Percentiles rank a stretch among this genome's conserved stretches.
These are phyloP conservation scores for Mycena sp. DNA, from an alignment of 1,284 basidiomycete genomes.

Conservation along the genomic window DNA sequence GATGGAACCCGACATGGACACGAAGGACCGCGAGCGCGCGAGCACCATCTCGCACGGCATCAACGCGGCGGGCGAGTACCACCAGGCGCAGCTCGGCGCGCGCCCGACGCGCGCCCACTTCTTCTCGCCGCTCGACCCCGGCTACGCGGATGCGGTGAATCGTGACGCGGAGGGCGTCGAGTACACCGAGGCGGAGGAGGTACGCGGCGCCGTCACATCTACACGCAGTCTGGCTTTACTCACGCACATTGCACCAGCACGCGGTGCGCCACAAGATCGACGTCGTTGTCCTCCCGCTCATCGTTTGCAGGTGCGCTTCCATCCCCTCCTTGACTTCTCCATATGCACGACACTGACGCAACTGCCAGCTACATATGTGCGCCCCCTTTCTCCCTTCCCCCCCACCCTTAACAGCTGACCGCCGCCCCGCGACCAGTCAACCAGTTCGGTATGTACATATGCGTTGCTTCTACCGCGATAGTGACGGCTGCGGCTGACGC, in stretches of 20 bases:
- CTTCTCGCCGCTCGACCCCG: slow-evolving; percentile 55
- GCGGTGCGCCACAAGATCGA: slow-evolving; percentile 59
- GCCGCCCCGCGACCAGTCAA: too few relatives aligned
- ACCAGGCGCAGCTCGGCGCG: slow-evolving; percentile 45
- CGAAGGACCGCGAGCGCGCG: slow-evolving; percentile 13
- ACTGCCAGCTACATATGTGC: slow-evolving; percentile 54
- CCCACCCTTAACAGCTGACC: too few relatives aligned
- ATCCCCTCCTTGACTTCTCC: background rate
- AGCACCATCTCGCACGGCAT: slow-evolving; percentile 15
- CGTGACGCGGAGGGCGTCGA: slow-evolving; percentile 56
- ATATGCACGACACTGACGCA: background rate
- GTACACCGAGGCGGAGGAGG: slow-evolving; percentile 59
- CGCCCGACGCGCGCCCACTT: slow-evolving; percentile 49
- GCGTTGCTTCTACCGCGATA: too few relatives aligned
- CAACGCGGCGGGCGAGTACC: slow-evolving; percentile 15
- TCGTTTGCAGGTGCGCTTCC: slow-evolving; percentile 53
- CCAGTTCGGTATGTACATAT: slow-evolving; percentile 56
- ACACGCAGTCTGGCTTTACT: background rate
- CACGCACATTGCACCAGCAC: slow-evolving; percentile 38
- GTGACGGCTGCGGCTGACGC: slow-evolving; percentile 4
- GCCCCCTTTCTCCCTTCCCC: background rate
- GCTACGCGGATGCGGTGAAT: slow-evolving; percentile 59
- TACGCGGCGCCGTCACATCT: slow-evolving; percentile 30
- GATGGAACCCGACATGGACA: too few relatives aligned
- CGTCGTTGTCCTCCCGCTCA: slow-evolving; percentile 53